Base-by-base conservation (phyloP, 2,329 filamentous ascomycete species). In the Meredithiella fracta region DNA sequence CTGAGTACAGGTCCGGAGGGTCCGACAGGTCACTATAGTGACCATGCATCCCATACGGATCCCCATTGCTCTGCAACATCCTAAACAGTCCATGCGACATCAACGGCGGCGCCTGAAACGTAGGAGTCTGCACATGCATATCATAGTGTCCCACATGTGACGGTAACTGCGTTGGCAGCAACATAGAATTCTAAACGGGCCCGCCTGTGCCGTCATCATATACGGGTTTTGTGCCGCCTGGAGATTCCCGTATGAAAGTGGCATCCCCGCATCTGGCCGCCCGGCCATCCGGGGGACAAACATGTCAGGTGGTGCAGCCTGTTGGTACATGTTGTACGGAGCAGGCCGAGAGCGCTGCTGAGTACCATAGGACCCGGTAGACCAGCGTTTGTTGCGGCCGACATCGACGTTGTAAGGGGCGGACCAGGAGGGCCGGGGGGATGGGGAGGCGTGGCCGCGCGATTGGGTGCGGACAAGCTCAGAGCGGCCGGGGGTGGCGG, bases 11-110 rank as follows among this genome's bases (percentile, higher is more conserved):
- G 66, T 91, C 84, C 8, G 86, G 86, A 3, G 83, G 83, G 60
- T 86, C 83, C 7, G 83, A 83, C 51, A 86, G 72, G 62, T 87
- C 83, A 2, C 83, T 75, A 65, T 86, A 88, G 67, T 86, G 83
- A 2, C 79, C 75, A 53, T 82, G 82, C 38, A 83, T 70, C 0
- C 75, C 72, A 65, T 85, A 80, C 9, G 80, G 76, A 60, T 87
- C 83, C 1, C 79, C 82, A 62, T 87, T 87, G 70, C 82, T 86
- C 65, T 86, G 82, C 1, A 87, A 73, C 72, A 86, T 82, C 58
- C 81, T 77, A 69, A 86, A 85, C 8, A 86, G 71, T 1, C 82
- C 82, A 64, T 87, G 83, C 0, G 83, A 86, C n/a, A 85, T 74
- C 29, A 82, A 67, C 20, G 76, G 74, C 7, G 81, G 74, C 1